Evolutionary conservation across 1,284 basidiomycete genomes (phyloP).

Genomic region (Irpex sp.): DNA sequence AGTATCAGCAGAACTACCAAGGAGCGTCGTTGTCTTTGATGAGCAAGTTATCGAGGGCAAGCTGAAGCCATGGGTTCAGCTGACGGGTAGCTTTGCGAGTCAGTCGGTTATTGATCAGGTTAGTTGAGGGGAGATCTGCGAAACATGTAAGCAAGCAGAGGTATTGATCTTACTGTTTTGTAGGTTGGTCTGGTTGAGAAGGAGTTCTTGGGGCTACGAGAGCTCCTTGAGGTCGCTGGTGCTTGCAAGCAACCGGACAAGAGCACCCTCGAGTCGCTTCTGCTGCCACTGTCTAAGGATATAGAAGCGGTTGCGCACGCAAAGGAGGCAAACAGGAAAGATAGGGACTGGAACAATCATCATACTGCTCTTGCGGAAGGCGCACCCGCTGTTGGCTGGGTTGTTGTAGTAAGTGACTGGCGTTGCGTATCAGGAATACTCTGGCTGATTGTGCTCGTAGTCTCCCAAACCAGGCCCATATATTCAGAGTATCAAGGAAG

Average conservation of each 20-base stretch:
- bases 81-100: slow-evolving; percentile 73
- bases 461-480: slow-evolving; percentile 80
- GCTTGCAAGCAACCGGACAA: slow-evolving; percentile 79
- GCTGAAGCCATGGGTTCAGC: slow-evolving; percentile 67
- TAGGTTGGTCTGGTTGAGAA: slow-evolving; percentile 69
- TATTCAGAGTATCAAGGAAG: slow-evolving; percentile 84
- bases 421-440: background rate
- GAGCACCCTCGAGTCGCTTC: slow-evolving; percentile 51
- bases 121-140: background rate
- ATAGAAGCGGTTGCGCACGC: slow-evolving; percentile 74
- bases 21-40: slow-evolving; percentile 70
- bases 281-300: slow-evolving; percentile 69
- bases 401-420: slow-evolving; percentile 60
- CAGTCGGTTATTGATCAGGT: slow-evolving; percentile 74
- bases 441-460: slow-evolving; percentile 31
- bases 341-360: slow-evolving; percentile 81
- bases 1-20: slow-evolving; percentile 39
- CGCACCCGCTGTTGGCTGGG: slow-evolving; percentile 87
- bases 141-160: background rate
- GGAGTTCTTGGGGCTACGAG: slow-evolving; percentile 66
- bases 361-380: slow-evolving; percentile 82
- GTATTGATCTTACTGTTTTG: background rate
- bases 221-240: slow-evolving; percentile 64
- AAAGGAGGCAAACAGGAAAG: slow-evolving; percentile 81
- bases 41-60: slow-evolving; percentile 67